Percentiles rank a stretch among this genome's conserved stretches.
phyloP scores from a whole-genome alignment of 2,329 filamentous ascomycete species.

The Cadophora luteo-olivacea region DNA sequence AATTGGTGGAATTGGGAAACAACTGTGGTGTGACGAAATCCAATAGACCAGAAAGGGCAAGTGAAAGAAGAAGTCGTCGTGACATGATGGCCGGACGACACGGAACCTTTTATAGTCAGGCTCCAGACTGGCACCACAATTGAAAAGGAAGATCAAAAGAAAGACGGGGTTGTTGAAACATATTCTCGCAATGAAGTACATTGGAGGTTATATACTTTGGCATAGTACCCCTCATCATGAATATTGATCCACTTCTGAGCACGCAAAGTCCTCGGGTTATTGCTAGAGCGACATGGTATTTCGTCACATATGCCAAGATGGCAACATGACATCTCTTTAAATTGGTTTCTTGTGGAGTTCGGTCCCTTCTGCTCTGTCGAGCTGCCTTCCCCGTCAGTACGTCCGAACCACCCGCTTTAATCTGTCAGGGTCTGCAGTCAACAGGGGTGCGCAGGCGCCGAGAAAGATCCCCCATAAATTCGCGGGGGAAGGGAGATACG shows the following conservation, averaged over 20 bases:
- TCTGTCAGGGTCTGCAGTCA: slow-evolving; percentile 10
- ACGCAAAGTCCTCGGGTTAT: slow-evolving; percentile 11
- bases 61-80: slow-evolving; percentile 9
- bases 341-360: neutral
- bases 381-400: slow-evolving; percentile 5
- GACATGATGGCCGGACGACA: neutral
- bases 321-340: slow-evolving; percentile 6
- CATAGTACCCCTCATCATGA: neutral
- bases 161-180: neutral
- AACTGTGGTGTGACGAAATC: neutral
- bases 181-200: no score
- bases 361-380: slow-evolving; percentile 3
- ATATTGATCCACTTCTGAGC: neutral
- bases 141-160: neutral
- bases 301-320: slow-evolving; percentile 7
- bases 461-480: slow-evolving; percentile 3
- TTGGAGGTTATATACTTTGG: neutral
- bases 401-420: neutral
- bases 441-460: neutral
- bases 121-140: neutral
- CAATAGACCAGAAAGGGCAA: slow-evolving; percentile 22
- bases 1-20: slow-evolving; percentile 22
- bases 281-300: slow-evolving; percentile 6
- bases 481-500: neutral
- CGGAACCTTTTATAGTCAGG: neutral